These are phyloP conservation scores for Fusarium transvaalense DNA, from an alignment of 2,329 filamentous ascomycete species.

Conservation along the genomic window DNA sequence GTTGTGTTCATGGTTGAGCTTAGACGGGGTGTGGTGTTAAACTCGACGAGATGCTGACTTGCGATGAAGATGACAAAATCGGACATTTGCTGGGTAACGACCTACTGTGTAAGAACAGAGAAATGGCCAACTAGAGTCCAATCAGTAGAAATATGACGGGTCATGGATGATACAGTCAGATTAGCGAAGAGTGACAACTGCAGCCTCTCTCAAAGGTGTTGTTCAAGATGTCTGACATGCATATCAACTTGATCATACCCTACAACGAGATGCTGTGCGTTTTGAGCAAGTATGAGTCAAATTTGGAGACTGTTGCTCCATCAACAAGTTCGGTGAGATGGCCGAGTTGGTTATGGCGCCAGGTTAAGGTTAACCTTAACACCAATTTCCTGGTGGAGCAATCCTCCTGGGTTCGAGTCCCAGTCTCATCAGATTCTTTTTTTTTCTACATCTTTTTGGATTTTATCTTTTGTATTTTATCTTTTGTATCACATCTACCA, in stretches of 20 bases:
- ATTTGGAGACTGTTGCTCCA: rapidly evolving
- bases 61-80: background rate
- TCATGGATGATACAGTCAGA: background rate
- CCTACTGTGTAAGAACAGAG: background rate
- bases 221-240: background rate
- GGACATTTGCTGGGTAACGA: background rate
- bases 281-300: rapidly evolving
- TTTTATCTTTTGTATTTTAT: background rate
- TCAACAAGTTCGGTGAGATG: slow-evolving; percentile 44
- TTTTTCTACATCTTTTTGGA: slow-evolving; percentile 4
- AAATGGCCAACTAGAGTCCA: background rate
- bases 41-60: slow-evolving; percentile 5
- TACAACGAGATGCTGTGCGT: rapidly evolving
- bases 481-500: background rate
- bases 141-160: background rate
- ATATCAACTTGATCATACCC: slow-evolving; percentile 2
- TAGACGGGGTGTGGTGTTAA: slow-evolving; percentile 14
- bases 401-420: slow-evolving; percentile 50
- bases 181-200: background rate
- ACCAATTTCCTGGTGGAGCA: slow-evolving; percentile 48
- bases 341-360: slow-evolving; percentile 50
- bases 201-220: background rate
- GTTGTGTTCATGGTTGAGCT: background rate
- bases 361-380: slow-evolving; percentile 50
- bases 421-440: slow-evolving; percentile 45